Base-by-base conservation (phyloP, 1,284 basidiomycete genomes). In the Abortiporus biennis region DNA sequence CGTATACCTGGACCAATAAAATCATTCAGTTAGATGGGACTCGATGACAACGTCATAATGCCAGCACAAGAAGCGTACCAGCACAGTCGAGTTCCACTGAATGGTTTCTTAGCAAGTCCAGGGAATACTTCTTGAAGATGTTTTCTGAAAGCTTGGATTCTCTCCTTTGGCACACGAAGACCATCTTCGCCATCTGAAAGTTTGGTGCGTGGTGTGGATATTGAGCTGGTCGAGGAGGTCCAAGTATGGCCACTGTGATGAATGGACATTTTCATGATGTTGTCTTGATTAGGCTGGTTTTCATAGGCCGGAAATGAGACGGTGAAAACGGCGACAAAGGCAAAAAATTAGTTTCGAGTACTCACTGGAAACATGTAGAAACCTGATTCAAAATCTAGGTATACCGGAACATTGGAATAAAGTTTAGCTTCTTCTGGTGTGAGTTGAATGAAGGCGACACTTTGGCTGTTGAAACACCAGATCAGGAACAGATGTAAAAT, bases 351-450 rank as follows among this genome's bases (percentile, higher is more conserved):
- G n/a, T n/a, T n/a, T n/a, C n/a, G n/a, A n/a, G n/a, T n/a, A n/a
- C 78, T 55, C 53, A 90, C 88, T 1, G 88, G 89, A 56, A 91
- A 86, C 20, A 76, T 59, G 60, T 90, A 91, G 54, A 86, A 85
- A 5, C 79, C 84, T 19, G 75, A 67, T 6, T 65, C 61, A 45
- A 83, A 83, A 59, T 91, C 76, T 44, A 92, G 58, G 19, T 89
- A 69, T 4, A 94, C 84, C 1, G 91, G 90, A 38, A 72, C 71
- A 5, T 72, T 58, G 31, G 66, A 64, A 60, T 92, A 92, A 2
- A 53, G 47, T 9, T 70, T 65, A 1, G 72, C 77, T 59, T 94
- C 89, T 53, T 86, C 76, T 13, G 69, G 59, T 0, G 73, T 77
- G 13, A 96, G 73, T 52, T 88, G 80, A 29, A 96, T 67, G 53